These are phyloP conservation scores for Pyracantha coccinea DNA, from an alignment of 331 rosid species.

Conservation along the genomic window DNA sequence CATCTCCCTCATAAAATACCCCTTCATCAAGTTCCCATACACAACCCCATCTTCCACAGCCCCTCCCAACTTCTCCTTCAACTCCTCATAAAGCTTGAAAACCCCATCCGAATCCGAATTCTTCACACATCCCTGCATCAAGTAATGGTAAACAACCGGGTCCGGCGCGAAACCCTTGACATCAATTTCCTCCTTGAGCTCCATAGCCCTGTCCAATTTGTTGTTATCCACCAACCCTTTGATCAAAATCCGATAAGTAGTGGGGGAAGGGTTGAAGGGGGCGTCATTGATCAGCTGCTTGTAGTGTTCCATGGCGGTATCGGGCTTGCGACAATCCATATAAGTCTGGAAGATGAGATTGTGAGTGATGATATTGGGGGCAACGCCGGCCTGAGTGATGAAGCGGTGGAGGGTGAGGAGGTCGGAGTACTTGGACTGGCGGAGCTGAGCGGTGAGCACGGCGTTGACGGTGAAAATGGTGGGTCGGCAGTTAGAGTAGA, in stretches of 20 bases:
- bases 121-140: conserved; percentile 67
- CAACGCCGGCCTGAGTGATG: conserved; percentile 79
- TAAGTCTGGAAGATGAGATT: conserved; percentile 79
- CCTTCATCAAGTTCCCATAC: conserved; percentile 73
- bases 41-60: conserved; percentile 67
- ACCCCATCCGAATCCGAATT: conserved; percentile 47
- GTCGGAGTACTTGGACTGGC: conserved; percentile 72
- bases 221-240: conserved; percentile 72
- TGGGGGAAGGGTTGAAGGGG: conserved; percentile 72
- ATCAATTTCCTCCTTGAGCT: conserved; percentile 57
- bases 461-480: conserved; percentile 81
- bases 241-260: conserved; percentile 58
- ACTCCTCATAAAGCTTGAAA: conserved; percentile 50
- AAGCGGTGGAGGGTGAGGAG: conserved; percentile 81
- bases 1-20: conserved; percentile 70
- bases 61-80: conserved; percentile 54
- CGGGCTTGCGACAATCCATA: conserved; percentile 79
- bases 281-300: conserved; percentile 74
- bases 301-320: conserved; percentile 72
- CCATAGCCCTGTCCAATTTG: conserved; percentile 56
- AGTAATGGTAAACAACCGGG: conserved; percentile 52
- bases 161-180: conserved; percentile 53
- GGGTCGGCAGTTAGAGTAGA: conserved; percentile 84
- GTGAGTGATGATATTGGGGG: conserved; percentile 65
- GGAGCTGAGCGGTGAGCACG: conserved; percentile 62